phyloP scores from a whole-genome alignment of 75 land plant genomes.

The Pinus taeda region DNA sequence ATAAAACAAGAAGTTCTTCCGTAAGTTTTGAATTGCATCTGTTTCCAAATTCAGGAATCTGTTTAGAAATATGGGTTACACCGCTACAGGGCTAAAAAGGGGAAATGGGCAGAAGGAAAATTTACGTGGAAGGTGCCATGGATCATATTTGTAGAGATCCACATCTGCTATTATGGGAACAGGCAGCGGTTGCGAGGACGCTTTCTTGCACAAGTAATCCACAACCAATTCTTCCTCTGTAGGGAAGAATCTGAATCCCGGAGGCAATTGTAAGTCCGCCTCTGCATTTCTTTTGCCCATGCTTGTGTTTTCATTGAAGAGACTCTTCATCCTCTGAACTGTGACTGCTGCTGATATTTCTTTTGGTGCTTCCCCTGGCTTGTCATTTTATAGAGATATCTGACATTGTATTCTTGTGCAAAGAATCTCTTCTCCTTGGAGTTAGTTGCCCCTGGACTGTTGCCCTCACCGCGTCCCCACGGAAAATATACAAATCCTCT shows the following conservation, averaged over 20 bases:
- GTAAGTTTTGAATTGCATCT: not conserved
- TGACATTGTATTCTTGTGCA: too few relatives aligned
- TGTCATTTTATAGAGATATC: too few relatives aligned
- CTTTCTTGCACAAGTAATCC: conserved; percentile 29
- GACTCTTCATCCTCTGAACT: too few relatives aligned
- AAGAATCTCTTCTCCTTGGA: too few relatives aligned
- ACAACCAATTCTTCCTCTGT: conserved; percentile 29
- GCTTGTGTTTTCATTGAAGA: not conserved
- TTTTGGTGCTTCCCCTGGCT: too few relatives aligned
- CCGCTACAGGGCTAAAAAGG: too few relatives aligned
- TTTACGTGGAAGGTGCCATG: conserved; percentile 23
- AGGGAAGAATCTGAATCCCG: conserved; percentile 28
- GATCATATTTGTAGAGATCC: conserved; percentile 28
- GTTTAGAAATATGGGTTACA: too few relatives aligned
- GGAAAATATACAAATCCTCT: too few relatives aligned
- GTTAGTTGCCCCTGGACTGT: too few relatives aligned
- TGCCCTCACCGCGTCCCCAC: too few relatives aligned
- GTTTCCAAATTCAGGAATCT: not conserved
- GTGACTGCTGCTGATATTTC: too few relatives aligned
- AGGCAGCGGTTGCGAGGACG: conserved; percentile 6
- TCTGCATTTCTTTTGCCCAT: conserved; percentile 18
- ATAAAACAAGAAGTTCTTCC: not conserved
- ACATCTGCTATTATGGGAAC: conserved; percentile 34
- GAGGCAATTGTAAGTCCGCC: conserved; percentile 25
- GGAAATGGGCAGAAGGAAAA: not conserved